phyloP scores from a whole-genome alignment of 257 asterid species.

The Leonotis leonurus region DNA sequence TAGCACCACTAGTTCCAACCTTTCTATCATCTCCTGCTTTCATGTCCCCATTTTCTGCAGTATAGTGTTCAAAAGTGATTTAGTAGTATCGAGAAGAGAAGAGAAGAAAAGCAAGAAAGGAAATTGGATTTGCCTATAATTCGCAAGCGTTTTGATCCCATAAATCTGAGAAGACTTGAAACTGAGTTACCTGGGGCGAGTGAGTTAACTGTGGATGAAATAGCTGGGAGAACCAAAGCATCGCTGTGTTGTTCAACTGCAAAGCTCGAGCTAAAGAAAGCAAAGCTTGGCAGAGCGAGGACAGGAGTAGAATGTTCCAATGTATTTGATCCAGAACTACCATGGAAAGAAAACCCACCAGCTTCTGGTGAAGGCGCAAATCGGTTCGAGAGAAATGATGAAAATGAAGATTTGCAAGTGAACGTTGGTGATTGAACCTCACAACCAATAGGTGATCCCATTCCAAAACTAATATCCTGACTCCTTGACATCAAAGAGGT shows the following conservation, averaged over 20 bases:
- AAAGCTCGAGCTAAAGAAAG: constrained; percentile 37
- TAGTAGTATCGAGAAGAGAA: not conserved
- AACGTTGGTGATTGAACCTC: constrained; percentile 31
- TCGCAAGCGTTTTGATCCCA: no score
- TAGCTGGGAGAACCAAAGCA: constrained; percentile 27
- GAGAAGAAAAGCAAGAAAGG: no score
- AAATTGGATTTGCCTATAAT: no score
- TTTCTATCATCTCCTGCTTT: constrained; percentile 24
- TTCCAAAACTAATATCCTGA: constrained; percentile 38
- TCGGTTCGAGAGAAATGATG: constrained; percentile 23
- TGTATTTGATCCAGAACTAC: constrained; percentile 30
- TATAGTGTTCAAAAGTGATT: not conserved
- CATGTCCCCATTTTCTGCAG: constrained; percentile 16
- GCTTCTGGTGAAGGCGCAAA: constrained; percentile 26
- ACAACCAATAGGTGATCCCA: constrained; percentile 27
- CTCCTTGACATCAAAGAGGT: constrained; percentile 18
- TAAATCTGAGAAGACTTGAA: no score
- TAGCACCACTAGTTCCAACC: no score
- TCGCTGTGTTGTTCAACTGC: constrained; percentile 29
- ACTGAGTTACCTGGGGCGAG: constrained; percentile 50
- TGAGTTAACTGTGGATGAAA: constrained; percentile 24
- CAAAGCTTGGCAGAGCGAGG: constrained; percentile 59
- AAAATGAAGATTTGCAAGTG: constrained; percentile 50
- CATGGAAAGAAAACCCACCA: constrained; percentile 51
- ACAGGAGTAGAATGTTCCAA: constrained; percentile 31